These are phyloP conservation scores for Cystofilobasidium capitatum DNA, from an alignment of 768 basidiomycete genomes.

Conservation along the genomic window DNA sequence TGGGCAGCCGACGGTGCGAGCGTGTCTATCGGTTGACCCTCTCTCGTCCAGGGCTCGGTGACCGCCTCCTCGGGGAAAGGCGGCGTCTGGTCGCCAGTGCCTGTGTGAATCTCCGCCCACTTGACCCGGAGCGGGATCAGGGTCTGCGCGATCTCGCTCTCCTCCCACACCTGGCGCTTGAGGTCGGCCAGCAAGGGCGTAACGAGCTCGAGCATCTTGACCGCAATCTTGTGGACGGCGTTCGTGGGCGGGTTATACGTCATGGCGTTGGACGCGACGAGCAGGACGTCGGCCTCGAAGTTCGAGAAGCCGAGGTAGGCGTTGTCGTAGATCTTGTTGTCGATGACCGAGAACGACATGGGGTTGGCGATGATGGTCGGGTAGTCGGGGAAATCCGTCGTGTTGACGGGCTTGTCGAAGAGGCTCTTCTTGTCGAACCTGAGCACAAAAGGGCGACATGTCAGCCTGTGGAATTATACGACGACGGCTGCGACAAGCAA, in stretches of 20 bases:
- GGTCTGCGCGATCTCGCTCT: constrained; percentile 43
- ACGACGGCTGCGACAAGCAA: constrained; percentile 31
- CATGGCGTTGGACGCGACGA: constrained; percentile 15
- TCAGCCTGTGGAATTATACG: background rate
- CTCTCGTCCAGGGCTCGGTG: too few species aligned
- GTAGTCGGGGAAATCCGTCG: constrained; percentile 17
- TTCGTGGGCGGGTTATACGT: constrained; percentile 46
- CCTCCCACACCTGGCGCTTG: constrained; percentile 16
- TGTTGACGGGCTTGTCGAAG: constrained; percentile 23
- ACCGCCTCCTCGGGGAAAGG: background rate
- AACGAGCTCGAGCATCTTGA: constrained; percentile 49
- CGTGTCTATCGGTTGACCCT: constrained; percentile 1
- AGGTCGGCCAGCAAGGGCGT: constrained; percentile 43
- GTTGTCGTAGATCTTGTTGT: constrained; percentile 7
- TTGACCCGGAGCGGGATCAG: constrained; percentile 51
- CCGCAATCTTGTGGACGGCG: constrained; percentile 58
- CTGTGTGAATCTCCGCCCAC: background rate
- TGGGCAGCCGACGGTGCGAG: constrained; percentile 7
- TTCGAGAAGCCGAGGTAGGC: constrained; percentile 6
- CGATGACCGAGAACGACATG: constrained; percentile 12
- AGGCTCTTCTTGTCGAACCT: constrained; percentile 65
- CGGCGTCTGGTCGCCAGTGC: background rate
- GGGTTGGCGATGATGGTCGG: constrained; percentile 6
- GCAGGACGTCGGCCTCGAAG: constrained; percentile 21
- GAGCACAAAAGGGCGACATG: constrained; percentile 10